These are phyloP conservation scores for Juglanconis oblonga DNA, from an alignment of 2,329 filamentous ascomycete species.

Conservation along the genomic window DNA sequence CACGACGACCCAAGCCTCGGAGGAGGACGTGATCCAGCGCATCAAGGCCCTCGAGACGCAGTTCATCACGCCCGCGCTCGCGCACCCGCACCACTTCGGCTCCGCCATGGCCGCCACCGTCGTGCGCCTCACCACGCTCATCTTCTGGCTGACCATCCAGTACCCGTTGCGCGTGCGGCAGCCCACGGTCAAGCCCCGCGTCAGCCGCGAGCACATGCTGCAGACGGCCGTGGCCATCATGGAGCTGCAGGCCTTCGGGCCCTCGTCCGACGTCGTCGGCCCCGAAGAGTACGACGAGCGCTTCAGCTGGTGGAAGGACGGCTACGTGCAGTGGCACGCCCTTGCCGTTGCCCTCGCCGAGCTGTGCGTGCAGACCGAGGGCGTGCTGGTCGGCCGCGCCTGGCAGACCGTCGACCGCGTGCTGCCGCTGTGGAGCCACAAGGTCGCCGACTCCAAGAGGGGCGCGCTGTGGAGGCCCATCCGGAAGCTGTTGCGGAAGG, in stretches of 20 bases:
- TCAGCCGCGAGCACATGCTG: constrained; percentile 40
- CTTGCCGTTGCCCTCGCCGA: constrained; percentile 51
- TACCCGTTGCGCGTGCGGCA: constrained; percentile 39
- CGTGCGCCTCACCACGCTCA: constrained; percentile 41
- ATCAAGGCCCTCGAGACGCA: constrained; percentile 36
- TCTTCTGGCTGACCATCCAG: constrained; percentile 44
- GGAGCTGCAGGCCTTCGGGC: constrained; percentile 34
- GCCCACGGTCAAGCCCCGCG: constrained; percentile 27
- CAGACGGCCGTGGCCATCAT: constrained; percentile 46
- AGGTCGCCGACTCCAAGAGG: constrained; percentile 47
- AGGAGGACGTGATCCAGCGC: constrained; percentile 38
- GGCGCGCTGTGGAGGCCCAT: constrained; percentile 54
- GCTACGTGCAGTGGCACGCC: constrained; percentile 54
- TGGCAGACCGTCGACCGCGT: constrained; percentile 47
- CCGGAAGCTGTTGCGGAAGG: constrained; percentile 50
- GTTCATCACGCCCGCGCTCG: constrained; percentile 33
- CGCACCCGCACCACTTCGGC: constrained; percentile 29
- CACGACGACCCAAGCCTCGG: constrained; percentile 24
- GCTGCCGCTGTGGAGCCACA: constrained; percentile 39
- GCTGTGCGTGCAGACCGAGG: constrained; percentile 45
- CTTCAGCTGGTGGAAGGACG: constrained; percentile 47
- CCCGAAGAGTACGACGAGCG: constrained; percentile 23
- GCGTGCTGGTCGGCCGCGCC: constrained; percentile 43
- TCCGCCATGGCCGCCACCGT: constrained; percentile 37
- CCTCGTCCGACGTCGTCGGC: constrained; percentile 30